Evolutionary conservation across 306 rosid species (phyloP).

Genomic region (Ziziphus jujuba): DNA sequence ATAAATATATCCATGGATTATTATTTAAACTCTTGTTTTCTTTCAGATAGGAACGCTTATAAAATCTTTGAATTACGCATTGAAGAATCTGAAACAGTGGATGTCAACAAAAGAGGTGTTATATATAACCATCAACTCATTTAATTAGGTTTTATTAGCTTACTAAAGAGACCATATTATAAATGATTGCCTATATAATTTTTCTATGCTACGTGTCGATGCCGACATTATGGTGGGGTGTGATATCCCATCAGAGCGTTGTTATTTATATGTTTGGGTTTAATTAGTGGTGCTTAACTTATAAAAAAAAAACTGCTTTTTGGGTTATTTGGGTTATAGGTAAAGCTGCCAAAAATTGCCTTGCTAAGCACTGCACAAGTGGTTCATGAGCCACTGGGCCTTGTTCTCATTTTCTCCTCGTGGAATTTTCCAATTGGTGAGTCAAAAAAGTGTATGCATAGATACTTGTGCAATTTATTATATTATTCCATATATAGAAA

Average conservation of each 20-base stretch:
- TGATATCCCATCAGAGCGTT: too few relatives aligned
- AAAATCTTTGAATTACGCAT: conserved; percentile 50
- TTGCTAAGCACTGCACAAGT: conserved; percentile 60
- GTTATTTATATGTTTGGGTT: too few relatives aligned
- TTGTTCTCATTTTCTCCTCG: conserved; percentile 70
- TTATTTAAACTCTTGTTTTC: not conserved
- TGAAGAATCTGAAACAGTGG: conserved; percentile 46
- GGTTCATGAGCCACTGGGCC: conserved; percentile 75
- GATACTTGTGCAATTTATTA: not conserved
- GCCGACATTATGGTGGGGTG: too few relatives aligned
- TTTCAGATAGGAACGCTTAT: conserved; percentile 56
- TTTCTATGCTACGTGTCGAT: too few relatives aligned
- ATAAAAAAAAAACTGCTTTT: too few relatives aligned
- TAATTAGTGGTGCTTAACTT: too few relatives aligned
- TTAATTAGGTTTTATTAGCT: too few relatives aligned
- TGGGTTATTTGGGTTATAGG: too few relatives aligned
- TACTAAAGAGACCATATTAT: too few relatives aligned
- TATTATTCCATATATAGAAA: too few relatives aligned
- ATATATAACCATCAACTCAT: not conserved
- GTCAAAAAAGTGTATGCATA: conserved; percentile 8
- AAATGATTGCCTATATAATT: too few relatives aligned
- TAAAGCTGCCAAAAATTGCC: conserved; percentile 61
- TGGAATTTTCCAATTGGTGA: conserved; percentile 88
- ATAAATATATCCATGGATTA: too few relatives aligned
- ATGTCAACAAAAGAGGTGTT: conserved; percentile 58